These are phyloP conservation scores for Trichoderma simmonsii DNA, from an alignment of 2,329 filamentous ascomycete species.

Conservation along the genomic window DNA sequence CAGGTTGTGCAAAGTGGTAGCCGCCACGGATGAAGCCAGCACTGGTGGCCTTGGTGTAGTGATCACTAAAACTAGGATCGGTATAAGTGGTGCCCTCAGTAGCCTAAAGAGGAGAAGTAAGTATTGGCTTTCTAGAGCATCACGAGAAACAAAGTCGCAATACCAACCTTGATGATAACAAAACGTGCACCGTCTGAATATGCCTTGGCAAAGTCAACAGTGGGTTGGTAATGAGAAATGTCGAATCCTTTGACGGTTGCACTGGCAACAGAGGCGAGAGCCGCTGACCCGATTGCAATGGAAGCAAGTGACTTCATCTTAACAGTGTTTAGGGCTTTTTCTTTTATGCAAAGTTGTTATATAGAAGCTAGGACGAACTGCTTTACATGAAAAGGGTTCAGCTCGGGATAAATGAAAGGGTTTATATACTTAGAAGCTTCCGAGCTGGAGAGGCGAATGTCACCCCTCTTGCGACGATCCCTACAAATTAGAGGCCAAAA, in stretches of 20 bases:
- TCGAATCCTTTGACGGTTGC: slow-evolving; percentile 39
- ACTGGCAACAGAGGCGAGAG: slow-evolving; percentile 16
- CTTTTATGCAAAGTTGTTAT: not conserved
- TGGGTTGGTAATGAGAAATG: slow-evolving; percentile 40
- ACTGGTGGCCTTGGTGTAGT: slow-evolving; percentile 49
- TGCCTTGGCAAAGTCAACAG: slow-evolving; percentile 37
- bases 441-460: not conserved
- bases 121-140: not conserved
- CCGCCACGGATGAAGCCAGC: slow-evolving; percentile 53
- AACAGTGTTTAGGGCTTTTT: too few species aligned
- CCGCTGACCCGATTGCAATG: not conserved
- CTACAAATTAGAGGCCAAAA: not conserved
- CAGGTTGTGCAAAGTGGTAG: slow-evolving; percentile 55
- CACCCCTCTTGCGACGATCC: not conserved
- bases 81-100: slow-evolving; percentile 50
- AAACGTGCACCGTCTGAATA: slow-evolving; percentile 41
- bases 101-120: slow-evolving; percentile 35
- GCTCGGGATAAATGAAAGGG: too few species aligned
- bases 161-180: slow-evolving; percentile 42
- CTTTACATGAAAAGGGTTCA: not conserved
- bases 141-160: fast-evolving
- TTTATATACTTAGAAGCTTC: not conserved
- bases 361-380: not conserved
- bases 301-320: not conserved
- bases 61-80: slow-evolving; percentile 44